Percentiles rank a stretch among this genome's conserved stretches.
Evolutionary conservation across 768 basidiomycete species (phyloP).

Genomic region (Tylopilus sp.): DNA sequence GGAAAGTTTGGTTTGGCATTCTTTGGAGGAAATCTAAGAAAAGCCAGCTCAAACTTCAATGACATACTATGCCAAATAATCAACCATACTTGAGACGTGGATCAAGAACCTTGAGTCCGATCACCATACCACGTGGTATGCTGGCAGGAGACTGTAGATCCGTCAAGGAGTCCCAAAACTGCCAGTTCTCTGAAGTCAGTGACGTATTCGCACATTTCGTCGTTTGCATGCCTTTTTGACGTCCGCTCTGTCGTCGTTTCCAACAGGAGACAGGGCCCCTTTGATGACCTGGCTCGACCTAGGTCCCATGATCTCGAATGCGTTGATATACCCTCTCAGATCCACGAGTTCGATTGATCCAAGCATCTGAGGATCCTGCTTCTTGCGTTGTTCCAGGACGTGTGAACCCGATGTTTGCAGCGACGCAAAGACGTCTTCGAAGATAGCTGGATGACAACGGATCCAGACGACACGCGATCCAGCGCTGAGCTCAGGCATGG

Average conservation of each 20-base stretch:
- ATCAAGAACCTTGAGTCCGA: slow-evolving; percentile 80
- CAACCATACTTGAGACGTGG: slow-evolving; percentile 74
- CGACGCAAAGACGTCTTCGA: slow-evolving; percentile 50
- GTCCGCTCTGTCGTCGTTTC: slow-evolving; percentile 47
- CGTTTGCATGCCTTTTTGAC: slow-evolving; percentile 50
- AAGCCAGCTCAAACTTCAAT: not conserved
- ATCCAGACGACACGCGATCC: slow-evolving; percentile 61
- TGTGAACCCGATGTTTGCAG: slow-evolving; percentile 51
- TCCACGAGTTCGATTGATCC: slow-evolving; percentile 64
- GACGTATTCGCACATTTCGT: not conserved
- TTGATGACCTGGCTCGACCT: slow-evolving; percentile 72
- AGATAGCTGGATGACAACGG: slow-evolving; percentile 72
- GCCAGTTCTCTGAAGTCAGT: slow-evolving; percentile 1
- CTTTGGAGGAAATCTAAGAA: slow-evolving; percentile 75
- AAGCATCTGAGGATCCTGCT: slow-evolving; percentile 16
- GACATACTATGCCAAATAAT: not conserved
- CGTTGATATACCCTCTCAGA: slow-evolving; percentile 64
- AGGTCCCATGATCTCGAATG: slow-evolving; percentile 90
- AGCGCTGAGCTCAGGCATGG: slow-evolving; percentile 3
- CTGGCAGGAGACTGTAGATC: slow-evolving; percentile 63
- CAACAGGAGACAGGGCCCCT: slow-evolving; percentile 53
- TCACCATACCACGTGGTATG: slow-evolving; percentile 68
- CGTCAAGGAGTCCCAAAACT: slow-evolving; percentile 56
- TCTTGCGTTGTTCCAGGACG: slow-evolving; percentile 38
- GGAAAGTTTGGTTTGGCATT: slow-evolving; percentile 50